Percentiles rank a stretch among this genome's conserved stretches.
Evolutionary conservation across 2,329 filamentous ascomycete genomes (phyloP).

Genomic region (Stemphylium lycopersici): DNA sequence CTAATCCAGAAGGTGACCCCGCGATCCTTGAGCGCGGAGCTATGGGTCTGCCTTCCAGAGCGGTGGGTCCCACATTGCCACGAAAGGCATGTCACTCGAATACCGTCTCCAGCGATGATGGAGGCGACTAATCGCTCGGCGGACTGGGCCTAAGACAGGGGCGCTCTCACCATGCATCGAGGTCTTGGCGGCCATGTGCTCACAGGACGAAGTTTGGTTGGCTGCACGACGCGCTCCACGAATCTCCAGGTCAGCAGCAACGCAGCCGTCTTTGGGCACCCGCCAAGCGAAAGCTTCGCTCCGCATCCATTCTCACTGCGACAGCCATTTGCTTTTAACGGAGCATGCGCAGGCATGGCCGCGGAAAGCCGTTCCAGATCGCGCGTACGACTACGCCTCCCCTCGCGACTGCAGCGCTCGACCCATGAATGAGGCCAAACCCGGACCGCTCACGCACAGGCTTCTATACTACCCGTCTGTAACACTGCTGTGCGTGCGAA

Average conservation of each 20-base stretch:
- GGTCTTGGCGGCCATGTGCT: constrained; percentile 10
- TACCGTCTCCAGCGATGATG: background rate
- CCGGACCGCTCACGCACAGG: constrained; percentile 16
- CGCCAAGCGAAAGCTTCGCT: constrained; percentile 25
- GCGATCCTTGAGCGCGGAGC: constrained; percentile 5
- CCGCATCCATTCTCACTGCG: constrained; percentile 3
- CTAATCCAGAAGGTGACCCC: constrained; percentile 20
- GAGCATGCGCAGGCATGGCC: constrained; percentile 19
- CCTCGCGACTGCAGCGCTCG: constrained; percentile 14
- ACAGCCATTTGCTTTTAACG: constrained; percentile 23
- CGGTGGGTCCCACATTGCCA: constrained; percentile 12
- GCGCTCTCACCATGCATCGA: background rate
- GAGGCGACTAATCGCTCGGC: constrained; percentile 14
- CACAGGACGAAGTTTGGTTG: constrained; percentile 13
- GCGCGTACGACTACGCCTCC: constrained; percentile 22
- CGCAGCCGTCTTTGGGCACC: constrained; percentile 4
- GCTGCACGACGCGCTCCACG: constrained; percentile 1
- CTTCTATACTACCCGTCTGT: constrained; percentile 18
- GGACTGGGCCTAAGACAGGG: constrained; percentile 14
- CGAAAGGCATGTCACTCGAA: constrained; percentile 4
- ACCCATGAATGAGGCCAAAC: constrained; percentile 21
- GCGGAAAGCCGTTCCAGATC: constrained; percentile 20
- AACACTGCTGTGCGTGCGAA: constrained; percentile 10
- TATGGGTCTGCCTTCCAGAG: constrained; percentile 4
- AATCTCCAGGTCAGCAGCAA: constrained; percentile 10